Percentiles rank a stretch among this genome's conserved stretches.
These are phyloP conservation scores for Chlorella sp. DNA, from an alignment of 139 green algal species.

Conservation along the genomic window DNA sequence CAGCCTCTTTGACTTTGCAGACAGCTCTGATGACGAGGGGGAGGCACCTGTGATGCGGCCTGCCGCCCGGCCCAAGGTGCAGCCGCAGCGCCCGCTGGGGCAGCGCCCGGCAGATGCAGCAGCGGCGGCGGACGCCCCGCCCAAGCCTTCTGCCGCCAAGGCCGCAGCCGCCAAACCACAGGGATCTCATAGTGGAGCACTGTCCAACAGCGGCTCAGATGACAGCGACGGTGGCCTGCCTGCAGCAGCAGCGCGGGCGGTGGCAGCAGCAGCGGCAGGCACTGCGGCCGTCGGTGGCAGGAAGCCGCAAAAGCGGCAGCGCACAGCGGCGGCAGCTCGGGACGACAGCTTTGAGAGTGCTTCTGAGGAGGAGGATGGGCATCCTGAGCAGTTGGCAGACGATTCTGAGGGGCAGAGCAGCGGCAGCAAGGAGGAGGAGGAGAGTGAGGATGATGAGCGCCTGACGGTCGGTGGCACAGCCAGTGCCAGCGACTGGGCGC, in stretches of 20 bases:
- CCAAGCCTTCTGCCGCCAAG: neutral
- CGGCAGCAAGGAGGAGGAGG: no score
- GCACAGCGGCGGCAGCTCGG: neutral
- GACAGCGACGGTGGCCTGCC: neutral
- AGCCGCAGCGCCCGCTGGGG: no score
- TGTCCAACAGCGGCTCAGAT: neutral
- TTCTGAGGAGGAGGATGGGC: neutral
- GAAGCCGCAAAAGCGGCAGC: no score
- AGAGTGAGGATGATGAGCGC: neutral
- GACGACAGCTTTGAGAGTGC: neutral
- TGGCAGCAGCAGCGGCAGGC: neutral
- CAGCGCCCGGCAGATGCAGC: neutral
- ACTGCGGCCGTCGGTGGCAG: neutral
- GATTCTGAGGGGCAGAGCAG: neutral
- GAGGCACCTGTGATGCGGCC: neutral
- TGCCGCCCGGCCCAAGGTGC: no score
- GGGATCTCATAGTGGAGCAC: neutral
- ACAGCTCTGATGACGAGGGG: neutral
- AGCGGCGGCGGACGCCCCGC: neutral
- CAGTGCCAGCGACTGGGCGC: conserved; percentile 10
- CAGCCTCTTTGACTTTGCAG: neutral
- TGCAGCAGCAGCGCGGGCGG: neutral
- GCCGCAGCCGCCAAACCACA: neutral
- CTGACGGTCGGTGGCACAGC: neutral
- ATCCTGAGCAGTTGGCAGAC: neutral